Base-by-base conservation (phyloP, 768 basidiomycete species). In the Mycena polygramma region DNA sequence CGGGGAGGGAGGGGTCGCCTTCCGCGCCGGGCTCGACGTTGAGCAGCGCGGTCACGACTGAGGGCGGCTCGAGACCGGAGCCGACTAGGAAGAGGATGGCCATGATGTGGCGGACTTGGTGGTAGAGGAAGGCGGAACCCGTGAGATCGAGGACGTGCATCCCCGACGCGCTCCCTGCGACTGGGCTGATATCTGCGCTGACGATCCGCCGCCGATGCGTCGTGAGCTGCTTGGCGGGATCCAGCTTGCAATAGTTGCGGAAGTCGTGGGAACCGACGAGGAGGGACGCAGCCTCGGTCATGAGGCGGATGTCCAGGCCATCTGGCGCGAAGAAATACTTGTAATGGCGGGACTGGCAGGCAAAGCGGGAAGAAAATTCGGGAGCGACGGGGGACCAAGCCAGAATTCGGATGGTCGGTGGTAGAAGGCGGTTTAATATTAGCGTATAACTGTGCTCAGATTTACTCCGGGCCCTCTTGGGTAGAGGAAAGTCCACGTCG, bases 91-190 rank as follows among this genome's bases (percentile, higher is more conserved):
- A 95, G 22, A 99, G 86, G 58, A 97, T 79, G 2, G 94, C 94
- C 88, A 98, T 93, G 81, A 98, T 97, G 75, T 97, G 95, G 45
- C 97, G 89, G 15, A 98, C 97, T 84, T 98, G 97, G 80, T 99
- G 95, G 81, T 96, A 98, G 49, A 99, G 84, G 78, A 97, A 98
- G 1, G 96, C 97, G 1, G 86, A 91, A 0, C 97, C 97, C 30
- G 92, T 82, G 46, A 98, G 90, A 79, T 99, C 93, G 65, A 98
- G 85, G 43, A 96, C 94, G 73, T 90, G 90, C 77, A 88, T 83
- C 39, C 76, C 81, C 48, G 72, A 73, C 6, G 64, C 79, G 39
- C 75, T 71, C 26, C 68, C 77, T 0, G 79, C 79, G 20, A 91
- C 81, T 3, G 82, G 85, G 15, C 83, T 82, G 54, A 97, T 89